Conservation (phyloP, 1,284 basidiomycete genomes). For the Papiliotrema nemorosa region DNA sequence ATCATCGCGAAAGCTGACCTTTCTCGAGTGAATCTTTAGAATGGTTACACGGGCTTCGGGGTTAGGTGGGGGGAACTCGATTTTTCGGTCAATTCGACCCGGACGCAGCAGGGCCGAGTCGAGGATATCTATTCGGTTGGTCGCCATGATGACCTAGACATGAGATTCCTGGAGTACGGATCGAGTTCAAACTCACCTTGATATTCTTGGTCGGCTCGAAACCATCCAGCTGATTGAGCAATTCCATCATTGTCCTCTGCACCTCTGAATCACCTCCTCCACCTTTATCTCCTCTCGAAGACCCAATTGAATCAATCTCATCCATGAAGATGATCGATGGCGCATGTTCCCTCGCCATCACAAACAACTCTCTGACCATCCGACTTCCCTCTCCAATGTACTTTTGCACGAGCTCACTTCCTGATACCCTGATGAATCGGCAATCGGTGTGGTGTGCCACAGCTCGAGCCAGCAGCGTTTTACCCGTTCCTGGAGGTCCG, state of each 20-base stretch:
- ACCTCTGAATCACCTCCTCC: conserved; percentile 92
- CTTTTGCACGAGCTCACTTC: conserved; percentile 95
- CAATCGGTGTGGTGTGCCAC: conserved; percentile 98
- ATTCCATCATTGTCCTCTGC: conserved; percentile 95
- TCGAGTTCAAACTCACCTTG: conserved; percentile 57
- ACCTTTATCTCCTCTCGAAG: conserved; percentile 83
- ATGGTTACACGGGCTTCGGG: conserved; percentile 96
- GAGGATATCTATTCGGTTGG: conserved; percentile 96
- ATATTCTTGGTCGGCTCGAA: conserved; percentile 98
- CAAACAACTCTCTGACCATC: conserved; percentile 96
- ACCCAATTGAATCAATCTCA: conserved; percentile 98
- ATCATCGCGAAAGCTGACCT: conserved; percentile 55
- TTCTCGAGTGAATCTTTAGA: conserved; percentile 92
- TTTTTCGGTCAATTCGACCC: conserved; percentile 97
- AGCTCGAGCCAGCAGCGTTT: conserved; percentile 87
- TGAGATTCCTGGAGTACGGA: not conserved
- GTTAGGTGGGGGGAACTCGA: conserved; percentile 98
- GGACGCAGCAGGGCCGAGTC: conserved; percentile 92
- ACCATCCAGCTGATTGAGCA: conserved; percentile 95
- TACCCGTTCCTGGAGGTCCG: conserved; percentile 95
- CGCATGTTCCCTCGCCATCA: conserved; percentile 97
- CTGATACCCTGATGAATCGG: conserved; percentile 94
- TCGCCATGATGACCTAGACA: conserved; percentile 85
- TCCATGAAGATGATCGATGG: conserved; percentile 99
- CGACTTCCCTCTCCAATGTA: conserved; percentile 96